These are phyloP conservation scores for Clonostachys sp. DNA, from an alignment of 2,329 filamentous ascomycete genomes.

Conservation along the genomic window DNA sequence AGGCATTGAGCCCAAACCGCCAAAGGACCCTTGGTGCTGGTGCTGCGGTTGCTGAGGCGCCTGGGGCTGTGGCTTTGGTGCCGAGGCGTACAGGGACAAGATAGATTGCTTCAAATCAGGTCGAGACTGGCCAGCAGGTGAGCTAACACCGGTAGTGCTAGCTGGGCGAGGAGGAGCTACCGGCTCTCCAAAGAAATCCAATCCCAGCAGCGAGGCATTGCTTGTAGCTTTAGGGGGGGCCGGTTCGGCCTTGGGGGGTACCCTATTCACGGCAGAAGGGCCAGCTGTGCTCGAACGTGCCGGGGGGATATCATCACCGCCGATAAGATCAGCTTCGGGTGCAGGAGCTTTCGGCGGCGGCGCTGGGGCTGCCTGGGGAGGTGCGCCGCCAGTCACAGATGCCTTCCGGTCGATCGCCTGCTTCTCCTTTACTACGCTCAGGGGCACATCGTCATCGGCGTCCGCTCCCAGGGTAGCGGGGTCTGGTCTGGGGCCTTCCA, in stretches of 20 bases:
- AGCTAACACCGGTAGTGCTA: conserved; percentile 67
- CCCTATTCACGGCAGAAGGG: conserved; percentile 50
- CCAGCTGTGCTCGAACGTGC: conserved; percentile 72
- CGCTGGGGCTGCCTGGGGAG: conserved; percentile 2
- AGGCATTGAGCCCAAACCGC: conserved; percentile 57
- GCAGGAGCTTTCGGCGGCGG: conserved; percentile 18
- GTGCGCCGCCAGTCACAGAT: conserved; percentile 31
- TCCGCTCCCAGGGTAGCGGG: conserved; percentile 81
- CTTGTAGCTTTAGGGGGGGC: conserved; percentile 66
- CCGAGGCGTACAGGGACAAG: conserved; percentile 85
- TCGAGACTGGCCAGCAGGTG: conserved; percentile 63
- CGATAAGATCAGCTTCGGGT: conserved; percentile 75
- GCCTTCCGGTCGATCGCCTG: conserved; percentile 57
- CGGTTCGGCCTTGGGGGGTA: conserved; percentile 52
- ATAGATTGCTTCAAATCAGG: conserved; percentile 98
- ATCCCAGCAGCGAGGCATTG: conserved; percentile 84
- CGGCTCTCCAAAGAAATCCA: conserved; percentile 84
- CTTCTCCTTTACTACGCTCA: conserved; percentile 62
- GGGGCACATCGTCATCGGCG: conserved; percentile 76
- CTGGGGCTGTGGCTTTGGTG: conserved; percentile 72
- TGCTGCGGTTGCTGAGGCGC: conserved; percentile 42
- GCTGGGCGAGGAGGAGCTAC: conserved; percentile 74
- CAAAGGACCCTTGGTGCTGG: conserved; percentile 61
- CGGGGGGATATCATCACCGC: conserved; percentile 62
- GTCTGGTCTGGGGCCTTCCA: conserved; percentile 93